Base-by-base conservation (phyloP, 2,329 filamentous ascomycete genomes). In the Aureobasidium sp. region DNA sequence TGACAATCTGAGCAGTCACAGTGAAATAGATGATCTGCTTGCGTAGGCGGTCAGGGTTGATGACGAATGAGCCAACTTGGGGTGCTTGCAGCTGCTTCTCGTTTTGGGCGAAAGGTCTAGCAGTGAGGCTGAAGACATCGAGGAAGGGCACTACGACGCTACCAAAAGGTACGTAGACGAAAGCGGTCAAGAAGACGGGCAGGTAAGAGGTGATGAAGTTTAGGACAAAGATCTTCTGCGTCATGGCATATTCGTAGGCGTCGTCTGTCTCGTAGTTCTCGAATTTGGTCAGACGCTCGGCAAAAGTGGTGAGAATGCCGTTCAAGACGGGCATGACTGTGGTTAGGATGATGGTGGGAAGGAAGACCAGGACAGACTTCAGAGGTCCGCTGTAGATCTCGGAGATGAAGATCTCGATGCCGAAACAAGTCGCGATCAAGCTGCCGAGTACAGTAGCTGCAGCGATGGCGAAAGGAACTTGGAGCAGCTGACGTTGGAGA, bases 131-230 rank as follows among this genome's bases (percentile, higher is more conserved):
- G 77, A 96, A 93, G 63, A 97, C 78, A 68, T 96, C 87, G 5
- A 99, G 84, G 71, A 95, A 89, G 0, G 94, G 93, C 0, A 94
- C 85, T 12, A 99, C 84, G 49, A 91, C 75, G 64, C 86, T 85
- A 15, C 90, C 93, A 69, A 97, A 97, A 0, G 93, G 93, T 22
- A 96, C 90, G 70, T 97, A 97, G 65, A 97, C 86, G 68, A 97
- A 97, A 0, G 92, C 90, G 0, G 92, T 97, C 20, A 97, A 82
- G 71, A 96, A 87, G n/a, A 95, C 87, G 0, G 91, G 89, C 58
- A 96, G 85, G 73, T 97, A 97, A 0, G 92, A 96, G 6, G 91
- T 96, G 75, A 97, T 93, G 76, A 97, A 96, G 78, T 97, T 96
- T 70, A 97, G 84, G 15, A 97, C 86, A 70, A 99, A 97, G 37